Base-by-base conservation (phyloP, 2,329 filamentous ascomycete genomes). In the Macrophomina phaseolina region DNA sequence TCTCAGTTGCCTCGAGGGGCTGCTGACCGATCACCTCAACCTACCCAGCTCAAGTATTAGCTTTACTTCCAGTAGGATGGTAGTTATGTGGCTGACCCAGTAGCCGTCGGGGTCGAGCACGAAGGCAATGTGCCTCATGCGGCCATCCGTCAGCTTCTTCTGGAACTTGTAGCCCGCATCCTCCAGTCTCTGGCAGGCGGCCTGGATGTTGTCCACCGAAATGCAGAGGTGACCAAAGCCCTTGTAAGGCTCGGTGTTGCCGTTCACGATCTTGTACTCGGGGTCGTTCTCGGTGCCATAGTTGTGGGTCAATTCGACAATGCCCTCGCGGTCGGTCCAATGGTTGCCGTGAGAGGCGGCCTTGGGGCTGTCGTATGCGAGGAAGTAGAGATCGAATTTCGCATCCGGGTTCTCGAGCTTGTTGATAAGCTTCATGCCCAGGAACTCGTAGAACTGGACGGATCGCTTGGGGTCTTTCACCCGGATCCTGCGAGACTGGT, bases 331-430 rank as follows among this genome's bases (percentile, higher is more conserved):
- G 79, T 97, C 92, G 5, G 86, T 87, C 82, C 90, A 94, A 75
- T 90, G 87, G 70, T 89, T 89, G 73, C 90, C 91, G 67, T 86
- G 83, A 9, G 91, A 95, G n/a, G 87, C 82, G 14, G 94, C 91
- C 45, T 86, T 84, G 9, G 92, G 87, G 38, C 88, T 87, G 77
- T 97, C 90, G 81, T 96, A 98, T 68, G 90, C 93, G 68, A 99
- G 85, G 82, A 98, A 98, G 84, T 98, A 98, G 34, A 97, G 88
- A 74, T 95, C 92, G 79, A 98, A 98, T 76, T 96, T 97, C 79
- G 88, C 88, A 68, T 97, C 93, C 14, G 94, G 91, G 75, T 93
- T 91, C 69, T 90, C 84, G 55, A 95, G 84, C 81, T 94, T 91
- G 75, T 92, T 89, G 79, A 98, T 86, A 69, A 93, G 81, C 76